These are phyloP conservation scores for Myriosclerotinia duriaeana DNA, from an alignment of 2,329 filamentous ascomycete species.

Conservation along the genomic window DNA sequence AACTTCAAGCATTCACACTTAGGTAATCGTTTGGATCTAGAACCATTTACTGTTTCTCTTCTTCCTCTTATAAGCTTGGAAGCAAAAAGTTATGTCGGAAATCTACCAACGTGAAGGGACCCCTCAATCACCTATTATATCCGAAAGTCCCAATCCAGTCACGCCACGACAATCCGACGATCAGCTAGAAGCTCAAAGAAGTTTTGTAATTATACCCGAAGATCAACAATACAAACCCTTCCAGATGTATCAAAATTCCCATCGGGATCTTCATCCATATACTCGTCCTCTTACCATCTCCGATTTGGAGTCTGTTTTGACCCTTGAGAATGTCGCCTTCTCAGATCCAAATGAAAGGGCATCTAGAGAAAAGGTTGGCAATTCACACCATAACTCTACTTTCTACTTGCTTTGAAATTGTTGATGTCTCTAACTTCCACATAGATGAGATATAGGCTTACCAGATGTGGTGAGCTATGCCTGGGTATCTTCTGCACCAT, in stretches of 20 bases:
- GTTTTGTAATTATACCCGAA: conserved; percentile 33
- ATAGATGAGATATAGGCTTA: conserved; percentile 72
- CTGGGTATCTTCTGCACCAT: conserved; percentile 77
- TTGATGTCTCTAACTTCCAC: conserved; percentile 42
- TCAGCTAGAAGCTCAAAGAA: conserved; percentile 24
- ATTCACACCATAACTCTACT: neutral
- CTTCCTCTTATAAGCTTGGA: neutral
- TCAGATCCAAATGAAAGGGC: conserved; percentile 51
- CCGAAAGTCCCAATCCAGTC: conserved; percentile 28
- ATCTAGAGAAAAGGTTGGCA: conserved; percentile 54
- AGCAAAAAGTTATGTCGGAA: conserved; percentile 19
- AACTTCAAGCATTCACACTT: neutral
- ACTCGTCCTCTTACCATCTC: conserved; percentile 69
- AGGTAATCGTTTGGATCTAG: conserved; percentile 13
- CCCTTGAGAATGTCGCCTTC: conserved; percentile 57
- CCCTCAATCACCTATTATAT: conserved; percentile 25
- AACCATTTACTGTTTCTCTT: neutral
- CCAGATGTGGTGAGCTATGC: conserved; percentile 71
- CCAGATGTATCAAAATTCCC: conserved; percentile 42
- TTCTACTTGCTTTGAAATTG: neutral
- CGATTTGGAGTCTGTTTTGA: conserved; percentile 60
- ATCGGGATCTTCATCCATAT: conserved; percentile 62
- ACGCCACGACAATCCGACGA: conserved; percentile 23
- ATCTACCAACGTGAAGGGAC: conserved; percentile 16
- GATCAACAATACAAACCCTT: conserved; percentile 31